These are phyloP conservation scores for Prunus padus DNA, from an alignment of 306 rosid genomes.

Conservation along the genomic window DNA sequence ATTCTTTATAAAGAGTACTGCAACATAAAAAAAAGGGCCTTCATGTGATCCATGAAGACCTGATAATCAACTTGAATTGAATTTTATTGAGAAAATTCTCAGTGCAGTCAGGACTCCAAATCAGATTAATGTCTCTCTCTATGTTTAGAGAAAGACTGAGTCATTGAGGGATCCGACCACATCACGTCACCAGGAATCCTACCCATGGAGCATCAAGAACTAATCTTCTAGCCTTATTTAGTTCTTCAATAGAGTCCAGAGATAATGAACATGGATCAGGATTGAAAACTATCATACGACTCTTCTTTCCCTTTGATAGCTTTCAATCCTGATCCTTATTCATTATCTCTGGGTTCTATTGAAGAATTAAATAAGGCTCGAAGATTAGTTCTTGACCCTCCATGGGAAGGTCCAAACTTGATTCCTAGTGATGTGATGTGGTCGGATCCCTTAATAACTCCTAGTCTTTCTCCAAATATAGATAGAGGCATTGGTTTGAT, in stretches of 20 bases:
- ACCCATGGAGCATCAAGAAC: conserved; percentile 88
- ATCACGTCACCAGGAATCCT: conserved; percentile 89
- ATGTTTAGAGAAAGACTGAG: conserved; percentile 64
- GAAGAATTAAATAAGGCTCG: conserved; percentile 73
- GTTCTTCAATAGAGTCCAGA: conserved; percentile 73
- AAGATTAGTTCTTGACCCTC: conserved; percentile 87
- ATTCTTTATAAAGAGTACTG: no score
- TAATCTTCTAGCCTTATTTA: conserved; percentile 64
- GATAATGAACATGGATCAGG: conserved; percentile 42
- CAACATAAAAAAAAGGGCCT: conserved; percentile 39
- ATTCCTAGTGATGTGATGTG: conserved; percentile 92
- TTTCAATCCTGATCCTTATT: conserved; percentile 40
- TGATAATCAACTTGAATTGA: conserved; percentile 71
- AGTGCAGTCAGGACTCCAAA: conserved; percentile 87
- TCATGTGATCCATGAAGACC: conserved; percentile 57
- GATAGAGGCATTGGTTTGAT: conserved; percentile 79
- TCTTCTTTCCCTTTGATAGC: conserved; percentile 65
- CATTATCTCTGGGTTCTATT: conserved; percentile 59
- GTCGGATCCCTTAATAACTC: conserved; percentile 76
- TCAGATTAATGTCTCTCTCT: conserved; percentile 72
- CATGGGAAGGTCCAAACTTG: conserved; percentile 84
- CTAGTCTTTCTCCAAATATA: conserved; percentile 72
- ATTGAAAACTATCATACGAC: no score
- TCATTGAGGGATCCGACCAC: conserved; percentile 90
- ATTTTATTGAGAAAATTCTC: conserved; percentile 71